Evolutionary conservation across 2,329 filamentous ascomycete species (phyloP), one percentile per base, ranked within the genome.

Genomic region (Xylaria multiplex): DNA sequence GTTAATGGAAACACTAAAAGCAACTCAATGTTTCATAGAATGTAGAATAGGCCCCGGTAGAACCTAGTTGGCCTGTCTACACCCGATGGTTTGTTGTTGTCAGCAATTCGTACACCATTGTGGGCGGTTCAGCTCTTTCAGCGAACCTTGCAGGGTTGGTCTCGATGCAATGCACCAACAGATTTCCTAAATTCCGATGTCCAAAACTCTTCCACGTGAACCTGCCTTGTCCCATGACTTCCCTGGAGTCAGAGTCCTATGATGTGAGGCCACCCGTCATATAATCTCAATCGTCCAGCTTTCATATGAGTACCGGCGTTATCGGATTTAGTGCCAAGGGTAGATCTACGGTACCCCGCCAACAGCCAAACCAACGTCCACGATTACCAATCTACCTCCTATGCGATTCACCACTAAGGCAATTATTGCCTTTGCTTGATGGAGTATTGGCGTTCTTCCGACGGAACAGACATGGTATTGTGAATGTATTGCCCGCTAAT

Each of bases 311-410:
- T 7, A 1, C 50, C 65, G 65, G 65, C n/a, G 65, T 50, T 67
- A 67, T 46, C 65, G 65, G 65, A 58, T 19, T 55, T 65, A 62
- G 43, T 40, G 58, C 40, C 5, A 32, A 14, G 16, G 24, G 50
- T 4, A 22, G n/a, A 42, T 27, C 42, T 49, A 40, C 2, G 6
- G 32, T 27, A 22, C 22, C 27, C 27, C 16, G 24, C 30, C 30
- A 35, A 37, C 22, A 40, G 16, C 14, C 16, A 35, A 19, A 7
- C 32, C 32, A 8, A 8, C 9, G 7, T 35, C 32, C 32, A 35
- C 32, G 32, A 7, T 35, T 35, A 35, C 32, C 9, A 2, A 45
- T 32, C 42, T n/a, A 37, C 1, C 30, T 19, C 22, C 46, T 24
- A 55, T 43, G n/a, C 48, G 35, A 48, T 60, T 55, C 42, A 40